phyloP scores from a whole-genome alignment of 257 asterid genomes.

The Lithospermum erythrorhizon region DNA sequence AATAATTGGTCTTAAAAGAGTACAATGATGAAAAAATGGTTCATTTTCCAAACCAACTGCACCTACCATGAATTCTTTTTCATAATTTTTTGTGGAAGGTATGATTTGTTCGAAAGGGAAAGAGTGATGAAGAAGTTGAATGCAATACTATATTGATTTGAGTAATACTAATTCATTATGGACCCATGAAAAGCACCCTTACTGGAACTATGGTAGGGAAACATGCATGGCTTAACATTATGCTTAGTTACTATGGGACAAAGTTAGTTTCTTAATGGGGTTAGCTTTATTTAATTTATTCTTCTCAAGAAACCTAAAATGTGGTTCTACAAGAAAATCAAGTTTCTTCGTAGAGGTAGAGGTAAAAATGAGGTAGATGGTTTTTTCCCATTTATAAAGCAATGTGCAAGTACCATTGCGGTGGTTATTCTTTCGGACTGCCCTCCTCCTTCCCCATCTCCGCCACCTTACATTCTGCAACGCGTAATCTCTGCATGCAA shows the following conservation, averaged over 20 bases:
- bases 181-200: constrained; percentile 6
- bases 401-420: too few relatives aligned
- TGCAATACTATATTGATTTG: too few relatives aligned
- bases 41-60: constrained; percentile 21
- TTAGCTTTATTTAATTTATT: not conserved
- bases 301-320: too few relatives aligned
- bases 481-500: not conserved
- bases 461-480: not conserved
- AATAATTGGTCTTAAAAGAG: not conserved
- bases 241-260: not conserved
- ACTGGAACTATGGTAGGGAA: too few relatives aligned
- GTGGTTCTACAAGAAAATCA: not conserved
- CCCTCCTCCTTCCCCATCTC: not conserved
- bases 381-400: too few relatives aligned
- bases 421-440: too few relatives aligned
- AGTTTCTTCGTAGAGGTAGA: too few relatives aligned
- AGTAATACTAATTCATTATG: constrained; percentile 6
- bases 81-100: constrained; percentile 7
- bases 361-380: too few relatives aligned
- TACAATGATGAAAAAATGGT: constrained; percentile 8
- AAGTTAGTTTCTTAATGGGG: not conserved
- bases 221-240: not conserved
- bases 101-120: not conserved
- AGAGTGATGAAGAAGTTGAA: constrained; percentile 10
- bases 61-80: constrained; percentile 28